A percentile compares a stretch with the other conserved stretches of the same genome.
Evolutionary conservation across 805 yeast species (phyloP).

Genomic region (Aciculoconidium aculeatum): DNA sequence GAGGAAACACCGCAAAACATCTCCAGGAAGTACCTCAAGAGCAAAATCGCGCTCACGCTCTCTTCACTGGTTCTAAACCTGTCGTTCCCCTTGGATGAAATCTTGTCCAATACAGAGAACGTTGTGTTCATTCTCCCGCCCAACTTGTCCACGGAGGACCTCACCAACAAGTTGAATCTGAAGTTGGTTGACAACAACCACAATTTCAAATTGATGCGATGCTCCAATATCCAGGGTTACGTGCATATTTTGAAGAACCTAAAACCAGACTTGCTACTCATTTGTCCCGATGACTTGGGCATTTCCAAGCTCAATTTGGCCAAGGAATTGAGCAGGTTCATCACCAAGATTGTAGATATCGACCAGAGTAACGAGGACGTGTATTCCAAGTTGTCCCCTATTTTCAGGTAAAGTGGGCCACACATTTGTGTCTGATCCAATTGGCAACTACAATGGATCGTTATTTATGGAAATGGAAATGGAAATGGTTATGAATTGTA

Average conservation of each 20-base stretch:
- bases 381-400: slow-evolving; percentile 15
- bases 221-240: slow-evolving; percentile 37
- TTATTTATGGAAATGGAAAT: too few relatives aligned
- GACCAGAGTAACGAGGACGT: slow-evolving; percentile 21
- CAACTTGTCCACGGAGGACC: slow-evolving; percentile 34
- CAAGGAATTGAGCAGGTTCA: slow-evolving; percentile 32
- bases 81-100: slow-evolving; percentile 33
- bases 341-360: slow-evolving; percentile 28
- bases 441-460: too few relatives aligned
- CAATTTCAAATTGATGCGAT: slow-evolving; percentile 35
- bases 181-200: slow-evolving; percentile 6
- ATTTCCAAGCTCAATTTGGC: slow-evolving; percentile 21
- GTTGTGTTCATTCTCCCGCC: slow-evolving; percentile 42
- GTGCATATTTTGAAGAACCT: slow-evolving; percentile 33
- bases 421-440: too few relatives aligned
- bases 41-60: slow-evolving; percentile 36
- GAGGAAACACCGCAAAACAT: slow-evolving; percentile 4
- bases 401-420: slow-evolving; percentile 10
- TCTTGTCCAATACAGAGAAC: slow-evolving; percentile 30
- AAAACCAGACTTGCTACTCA: slow-evolving; percentile 35
- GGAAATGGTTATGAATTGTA: too few relatives aligned
- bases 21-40: slow-evolving; percentile 19
- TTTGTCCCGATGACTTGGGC: slow-evolving; percentile 40
- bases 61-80: slow-evolving; percentile 35
- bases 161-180: slow-evolving; percentile 11